Percentiles rank a stretch among this genome's conserved stretches.
Conservation (phyloP, 306 rosid genomes). For the Vigna mungo region DNA sequence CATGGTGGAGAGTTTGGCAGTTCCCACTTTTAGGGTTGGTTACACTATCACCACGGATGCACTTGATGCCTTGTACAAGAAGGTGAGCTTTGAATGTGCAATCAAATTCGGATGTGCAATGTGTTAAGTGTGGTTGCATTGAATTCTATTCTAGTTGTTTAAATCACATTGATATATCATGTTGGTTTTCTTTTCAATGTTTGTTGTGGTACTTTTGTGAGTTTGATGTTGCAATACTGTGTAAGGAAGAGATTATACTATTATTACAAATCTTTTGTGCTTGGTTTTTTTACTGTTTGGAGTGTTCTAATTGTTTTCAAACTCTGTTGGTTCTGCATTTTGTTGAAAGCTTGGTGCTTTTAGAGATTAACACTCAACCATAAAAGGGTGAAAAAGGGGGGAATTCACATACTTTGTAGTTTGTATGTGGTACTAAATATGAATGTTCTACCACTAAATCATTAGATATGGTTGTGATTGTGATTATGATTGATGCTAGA, state of each 20-base stretch:
- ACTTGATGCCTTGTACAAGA: constrained; percentile 91
- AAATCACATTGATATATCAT: not conserved
- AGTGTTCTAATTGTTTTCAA: constrained; percentile 1
- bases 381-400: not conserved
- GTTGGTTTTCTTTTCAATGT: not conserved
- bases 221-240: constrained; percentile 1
- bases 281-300: constrained; percentile 12
- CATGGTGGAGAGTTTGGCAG: constrained; percentile 84
- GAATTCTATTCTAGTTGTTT: not conserved
- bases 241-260: not conserved
- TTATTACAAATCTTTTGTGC: constrained; percentile 13
- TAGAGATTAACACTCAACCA: not conserved
- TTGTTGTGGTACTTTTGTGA: not conserved
- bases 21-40: constrained; percentile 94
- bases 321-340: not conserved
- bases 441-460: not conserved
- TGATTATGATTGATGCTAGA: constrained; percentile 31
- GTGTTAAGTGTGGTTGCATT: not conserved
- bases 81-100: constrained; percentile 53
- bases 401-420: not conserved
- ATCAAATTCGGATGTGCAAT: not conserved
- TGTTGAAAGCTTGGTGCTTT: constrained; percentile 4
- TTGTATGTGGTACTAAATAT: not conserved
- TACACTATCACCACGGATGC: constrained; percentile 85
- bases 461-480: not conserved